Evolutionary conservation across 768 basidiomycete species (phyloP), one percentile per base, ranked within the genome.

Genomic region (Dioszegia crocea): DNA sequence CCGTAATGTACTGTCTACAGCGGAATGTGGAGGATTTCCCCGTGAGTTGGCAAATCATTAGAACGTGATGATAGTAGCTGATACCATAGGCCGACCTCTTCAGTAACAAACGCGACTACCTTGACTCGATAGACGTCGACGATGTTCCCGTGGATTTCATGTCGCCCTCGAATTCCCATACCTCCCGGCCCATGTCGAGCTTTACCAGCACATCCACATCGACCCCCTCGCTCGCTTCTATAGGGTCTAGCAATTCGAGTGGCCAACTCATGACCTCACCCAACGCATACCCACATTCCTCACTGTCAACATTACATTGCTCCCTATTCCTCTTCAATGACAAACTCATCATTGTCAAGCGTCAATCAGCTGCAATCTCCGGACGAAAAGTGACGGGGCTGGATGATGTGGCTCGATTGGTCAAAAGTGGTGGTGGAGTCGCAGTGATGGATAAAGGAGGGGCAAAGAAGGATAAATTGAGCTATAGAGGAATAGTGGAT

Each of bases 311-410:
- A 50, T 50, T 54, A 14, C 87, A 90, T 70, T 93, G 88, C 76
- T 89, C 88, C 2, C 79, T 99, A 27, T 88, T 98, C 75, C 81
- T 99, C 45, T 98, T 99, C 73, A 88, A 92, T 62, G 94, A 99
- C 78, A 90, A 90, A 70, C 80, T 99, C 21, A 82, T 98, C 74
- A 85, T 99, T 60, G 88, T 86, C 46, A 97, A 97, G 78, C 83
- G 96, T 26, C 88, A 78, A 14, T 66, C 70, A 0, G 60, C 65
- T 16, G 57, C 70, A 1, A 55, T 72, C 31, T 68, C 70, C 1
- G 79, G 78, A 1, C 59, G 72, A 3, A 69, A 65, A 30, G 67
- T 76, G 12, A 77, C 75, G 83, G 41, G 84, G 79, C 30, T 87
- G 81, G 70, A 86, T 84, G 40, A 89, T 88, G 75, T 91, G 84